Conservation (phyloP, 1,284 basidiomycete species). For the Boletus semigastroideus region DNA sequence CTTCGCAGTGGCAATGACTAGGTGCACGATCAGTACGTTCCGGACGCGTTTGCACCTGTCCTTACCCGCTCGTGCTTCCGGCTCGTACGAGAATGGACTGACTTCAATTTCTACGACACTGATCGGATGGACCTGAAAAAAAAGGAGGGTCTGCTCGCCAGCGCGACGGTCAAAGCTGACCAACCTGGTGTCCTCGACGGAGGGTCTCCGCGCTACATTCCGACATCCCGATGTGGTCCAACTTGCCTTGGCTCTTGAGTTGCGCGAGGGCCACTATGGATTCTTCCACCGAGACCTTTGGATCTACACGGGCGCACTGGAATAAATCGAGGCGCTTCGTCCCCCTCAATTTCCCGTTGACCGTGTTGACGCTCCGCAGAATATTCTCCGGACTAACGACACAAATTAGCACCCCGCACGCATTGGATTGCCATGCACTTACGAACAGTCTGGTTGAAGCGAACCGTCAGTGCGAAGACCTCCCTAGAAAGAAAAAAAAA, state of each 20-base stretch:
- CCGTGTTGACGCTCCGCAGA: slow-evolving; percentile 39
- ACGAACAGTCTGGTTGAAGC: slow-evolving; percentile 7
- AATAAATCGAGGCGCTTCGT: slow-evolving; percentile 51
- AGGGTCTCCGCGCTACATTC: slow-evolving; percentile 51
- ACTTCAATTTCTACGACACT: slow-evolving; percentile 53
- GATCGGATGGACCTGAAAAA: slow-evolving; percentile 43
- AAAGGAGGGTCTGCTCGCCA: too few relatives aligned
- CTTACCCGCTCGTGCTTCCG: slow-evolving; percentile 41
- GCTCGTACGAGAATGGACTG: slow-evolving; percentile 48
- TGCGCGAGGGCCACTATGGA: slow-evolving; percentile 32
- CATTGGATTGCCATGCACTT: background rate
- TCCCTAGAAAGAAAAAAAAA: slow-evolving; percentile 7
- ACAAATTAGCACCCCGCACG: background rate
- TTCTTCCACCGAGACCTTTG: slow-evolving; percentile 37
- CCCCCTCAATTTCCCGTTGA: slow-evolving; percentile 44
- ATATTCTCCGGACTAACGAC: slow-evolving; percentile 35
- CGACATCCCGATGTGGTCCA: slow-evolving; percentile 52
- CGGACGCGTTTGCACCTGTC: background rate
- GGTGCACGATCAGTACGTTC: slow-evolving; percentile 22
- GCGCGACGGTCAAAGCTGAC: background rate
- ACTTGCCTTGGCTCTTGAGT: slow-evolving; percentile 43
- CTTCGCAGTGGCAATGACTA: slow-evolving; percentile 41
- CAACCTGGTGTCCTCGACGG: slow-evolving; percentile 43
- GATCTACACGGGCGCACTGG: slow-evolving; percentile 41
- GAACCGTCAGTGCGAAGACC: background rate